Base-by-base conservation (phyloP, 1,139 yeast genomes). In the Saccharomyces hybrid region DNA sequence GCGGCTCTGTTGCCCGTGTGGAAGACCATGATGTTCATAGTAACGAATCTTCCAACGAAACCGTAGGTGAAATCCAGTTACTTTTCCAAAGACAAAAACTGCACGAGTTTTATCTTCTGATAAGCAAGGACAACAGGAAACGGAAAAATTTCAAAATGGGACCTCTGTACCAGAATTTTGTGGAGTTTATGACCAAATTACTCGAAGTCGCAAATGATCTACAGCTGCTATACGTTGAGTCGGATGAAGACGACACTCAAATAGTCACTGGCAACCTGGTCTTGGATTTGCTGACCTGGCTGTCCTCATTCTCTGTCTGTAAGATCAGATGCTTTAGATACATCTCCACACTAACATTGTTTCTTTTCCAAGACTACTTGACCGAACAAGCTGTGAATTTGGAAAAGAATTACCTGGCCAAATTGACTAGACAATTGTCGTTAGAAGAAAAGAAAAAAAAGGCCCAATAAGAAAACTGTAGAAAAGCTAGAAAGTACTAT, bases 21-120 rank as follows among this genome's bases (percentile, higher is more conserved):
- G 85, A 84, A 59, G 80, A 82, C 12, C 96, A 89, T 67, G 97
- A 91, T 68, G 81, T 89, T 50, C 77, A 78, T 29, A 88, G 86
- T 65, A 75, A 82, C 49, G 96, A 89, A 47, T 81, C 88, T 5
- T 87, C 93, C 0, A 74, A 80, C n/a, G 86, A 83, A 41, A 86
- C 95, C 0, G 79, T 85, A 9, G 84, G 78, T 2, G 96, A 89
- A 67, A 72, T 90, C 42, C 86, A 87, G 58, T 76, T 81, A 31
- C 74, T 80, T 46, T 86, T 88, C 64, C 76, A 79, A 53, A 74
- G 73, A n/a, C 95, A 87, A 67, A 76, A 77, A 53, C 69, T 77
- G 32, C 93, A 86, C 63, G 93, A 87, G 60, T 88, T 81, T 61
- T 91, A 95, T 12, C 76, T 88, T 56, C 61, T 75, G 7, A 75